Percentiles rank a stretch among this genome's conserved stretches.
Conservation (phyloP, 768 basidiomycete species). For the Heimioporus sp. region DNA sequence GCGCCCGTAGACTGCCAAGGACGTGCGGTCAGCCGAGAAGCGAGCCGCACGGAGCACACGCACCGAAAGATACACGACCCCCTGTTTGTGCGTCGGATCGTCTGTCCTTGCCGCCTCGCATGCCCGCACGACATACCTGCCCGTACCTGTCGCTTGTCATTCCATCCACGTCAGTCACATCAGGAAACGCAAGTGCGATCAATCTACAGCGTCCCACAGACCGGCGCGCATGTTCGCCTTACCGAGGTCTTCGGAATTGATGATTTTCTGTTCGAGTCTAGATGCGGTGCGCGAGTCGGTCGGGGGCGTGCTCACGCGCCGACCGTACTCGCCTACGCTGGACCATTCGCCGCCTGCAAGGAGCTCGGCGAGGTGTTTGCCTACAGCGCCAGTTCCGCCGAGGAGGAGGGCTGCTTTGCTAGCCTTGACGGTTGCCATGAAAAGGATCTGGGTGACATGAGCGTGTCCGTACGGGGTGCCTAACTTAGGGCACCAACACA, state of each 20-base stretch:
- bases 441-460: too few relatives aligned
- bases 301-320: constrained; percentile 51
- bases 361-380: constrained; percentile 58
- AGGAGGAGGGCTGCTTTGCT: constrained; percentile 60
- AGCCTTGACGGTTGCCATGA: constrained; percentile 1
- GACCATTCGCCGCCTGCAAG: constrained; percentile 54
- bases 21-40: not conserved
- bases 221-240: constrained; percentile 49
- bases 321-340: constrained; percentile 68
- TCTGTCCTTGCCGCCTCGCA: constrained; percentile 60
- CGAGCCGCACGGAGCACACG: constrained; percentile 26
- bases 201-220: constrained; percentile 78
- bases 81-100: constrained; percentile 47
- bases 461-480: too few relatives aligned
- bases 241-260: constrained; percentile 68
- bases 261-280: constrained; percentile 65
- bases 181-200: constrained; percentile 58
- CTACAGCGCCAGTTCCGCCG: constrained; percentile 73
- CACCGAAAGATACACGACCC: constrained; percentile 68
- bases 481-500: too few relatives aligned
- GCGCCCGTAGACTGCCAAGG: constrained; percentile 46
- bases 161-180: too few relatives aligned
- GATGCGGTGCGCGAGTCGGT: constrained; percentile 37
- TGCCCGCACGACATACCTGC: constrained; percentile 72
- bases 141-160: too few relatives aligned